Evolutionary conservation across 139 green algal genomes (phyloP).

Genomic region (Yamagishiella unicocca): DNA sequence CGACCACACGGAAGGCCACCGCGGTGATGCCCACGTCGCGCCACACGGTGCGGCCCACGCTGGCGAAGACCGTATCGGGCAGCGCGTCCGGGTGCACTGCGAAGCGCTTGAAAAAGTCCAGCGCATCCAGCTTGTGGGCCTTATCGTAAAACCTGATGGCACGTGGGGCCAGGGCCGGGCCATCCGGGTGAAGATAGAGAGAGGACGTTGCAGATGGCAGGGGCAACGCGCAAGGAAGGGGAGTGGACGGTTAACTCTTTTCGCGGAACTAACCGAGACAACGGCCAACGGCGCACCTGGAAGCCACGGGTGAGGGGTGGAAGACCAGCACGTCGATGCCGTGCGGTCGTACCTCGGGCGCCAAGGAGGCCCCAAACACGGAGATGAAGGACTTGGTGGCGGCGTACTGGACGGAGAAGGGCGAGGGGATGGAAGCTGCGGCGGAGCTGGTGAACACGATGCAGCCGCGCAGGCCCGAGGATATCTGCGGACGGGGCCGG

Average conservation of each 20-base stretch:
- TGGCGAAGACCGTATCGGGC: conserved; percentile 86
- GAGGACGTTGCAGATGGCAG: neutral
- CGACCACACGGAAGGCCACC: conserved; percentile 86
- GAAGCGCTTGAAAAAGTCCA: conserved; percentile 96
- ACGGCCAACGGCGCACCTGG: conserved; percentile 73
- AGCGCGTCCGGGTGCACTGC: conserved; percentile 86
- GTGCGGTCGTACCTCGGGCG: conserved; percentile 78
- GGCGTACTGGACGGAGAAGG: conserved; percentile 91
- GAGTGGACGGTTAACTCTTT: neutral
- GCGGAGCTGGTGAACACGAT: conserved; percentile 94
- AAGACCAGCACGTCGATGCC: conserved; percentile 96
- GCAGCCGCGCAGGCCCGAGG: conserved; percentile 84
- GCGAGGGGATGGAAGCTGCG: conserved; percentile 85
- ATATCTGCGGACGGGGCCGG: conserved; percentile 58
- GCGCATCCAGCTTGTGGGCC: conserved; percentile 85
- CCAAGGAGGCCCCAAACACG: conserved; percentile 90
- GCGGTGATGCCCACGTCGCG: conserved; percentile 89
- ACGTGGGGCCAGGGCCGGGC: neutral
- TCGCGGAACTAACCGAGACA: too few relatives aligned
- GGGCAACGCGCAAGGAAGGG: neutral
- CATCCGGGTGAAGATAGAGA: neutral
- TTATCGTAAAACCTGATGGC: conserved; percentile 78
- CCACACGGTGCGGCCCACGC: conserved; percentile 87
- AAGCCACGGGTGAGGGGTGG: conserved; percentile 94
- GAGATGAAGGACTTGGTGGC: conserved; percentile 92